Evolutionary conservation across 2,329 filamentous ascomycete genomes (phyloP), one percentile per base, ranked within the genome.

Genomic region (Ophiostoma fasciatum): DNA sequence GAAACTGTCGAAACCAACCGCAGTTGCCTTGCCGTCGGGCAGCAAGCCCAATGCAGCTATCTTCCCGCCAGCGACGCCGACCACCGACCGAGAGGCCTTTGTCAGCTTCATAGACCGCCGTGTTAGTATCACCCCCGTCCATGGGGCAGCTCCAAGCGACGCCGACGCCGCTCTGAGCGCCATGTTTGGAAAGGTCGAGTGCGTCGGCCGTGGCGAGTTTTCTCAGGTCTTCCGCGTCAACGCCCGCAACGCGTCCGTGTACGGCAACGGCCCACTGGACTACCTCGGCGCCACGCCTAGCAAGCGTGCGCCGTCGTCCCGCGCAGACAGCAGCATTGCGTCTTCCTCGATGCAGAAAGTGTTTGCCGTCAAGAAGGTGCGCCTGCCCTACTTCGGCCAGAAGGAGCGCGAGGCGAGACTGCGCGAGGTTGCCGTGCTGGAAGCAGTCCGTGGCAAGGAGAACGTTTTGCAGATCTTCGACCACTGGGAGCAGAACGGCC

Each of bases 301-400:
- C 35, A 46, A 44, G 35, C 41, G 28, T 7, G 23, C 8, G 23
- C 13, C 11, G 13, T 8, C 28, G 3, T 22, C 28, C 2, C 28
- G 11, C 20, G 5, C 62, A 28, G 61, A n/a, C n/a, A n/a, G 69
- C 7, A 34, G 6, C 25, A 27, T 28, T 11, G 7, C 32, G 5
- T 18, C 18, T 7, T 26, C 28, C 10, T 49, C 67, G 17, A 63
- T 68, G 22, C 64, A 68, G 23, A 65, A 69, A 36, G 75, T 93
- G 0, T 96, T 78, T 63, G 88, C 88, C 3, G 87, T 98, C 37
- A 98, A 98, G 64, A 96, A 93, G 61, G 78, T 83, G 41, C 82
- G 82, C 49, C 71, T 84, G 41, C 76, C 82, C 7, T 87, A 83
- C 50, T 67, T 74, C 36, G 87, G 90, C 15, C 63, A 69, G 33